Conservation (phyloP, 2,329 filamentous ascomycete genomes). For the Talaromyces sp. region DNA sequence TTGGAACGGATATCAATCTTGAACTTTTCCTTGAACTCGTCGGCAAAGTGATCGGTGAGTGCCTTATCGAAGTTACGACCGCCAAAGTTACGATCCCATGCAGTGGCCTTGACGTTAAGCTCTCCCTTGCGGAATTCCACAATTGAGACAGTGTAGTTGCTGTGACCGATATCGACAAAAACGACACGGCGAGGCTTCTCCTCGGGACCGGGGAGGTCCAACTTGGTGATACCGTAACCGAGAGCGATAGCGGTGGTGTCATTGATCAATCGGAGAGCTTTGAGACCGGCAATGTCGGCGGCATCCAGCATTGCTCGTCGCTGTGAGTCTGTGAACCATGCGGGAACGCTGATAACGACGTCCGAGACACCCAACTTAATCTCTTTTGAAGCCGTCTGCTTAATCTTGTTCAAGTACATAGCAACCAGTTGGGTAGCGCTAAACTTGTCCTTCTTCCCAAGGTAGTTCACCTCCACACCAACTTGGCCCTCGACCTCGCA, state of each 20-base stretch:
- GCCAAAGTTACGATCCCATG: conserved; percentile 93
- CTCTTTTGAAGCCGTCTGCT: conserved; percentile 78
- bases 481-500: conserved; percentile 91
- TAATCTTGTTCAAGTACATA: conserved; percentile 95
- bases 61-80: conserved; percentile 96
- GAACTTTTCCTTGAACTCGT: conserved; percentile 96
- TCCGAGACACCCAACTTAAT: conserved; percentile 87
- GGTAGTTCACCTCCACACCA: conserved; percentile 86
- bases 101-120: conserved; percentile 84
- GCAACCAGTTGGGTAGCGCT: conserved; percentile 87
- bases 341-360: conserved; percentile 86
- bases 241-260: conserved; percentile 95
- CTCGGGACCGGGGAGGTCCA: conserved; percentile 79
- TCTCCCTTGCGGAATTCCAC: conserved; percentile 98
- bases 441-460: conserved; percentile 93
- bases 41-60: conserved; percentile 86
- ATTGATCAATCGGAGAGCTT: conserved; percentile 91
- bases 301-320: conserved; percentile 85
- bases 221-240: conserved; percentile 96
- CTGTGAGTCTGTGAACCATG: conserved; percentile 96
- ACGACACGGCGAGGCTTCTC: conserved; percentile 87
- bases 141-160: conserved; percentile 88
- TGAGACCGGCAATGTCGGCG: conserved; percentile 86
- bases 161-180: conserved; percentile 94
- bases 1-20: conserved; percentile 93